These are phyloP conservation scores for Aspergillus awamori DNA, from an alignment of 2,329 filamentous ascomycete species.

Conservation along the genomic window DNA sequence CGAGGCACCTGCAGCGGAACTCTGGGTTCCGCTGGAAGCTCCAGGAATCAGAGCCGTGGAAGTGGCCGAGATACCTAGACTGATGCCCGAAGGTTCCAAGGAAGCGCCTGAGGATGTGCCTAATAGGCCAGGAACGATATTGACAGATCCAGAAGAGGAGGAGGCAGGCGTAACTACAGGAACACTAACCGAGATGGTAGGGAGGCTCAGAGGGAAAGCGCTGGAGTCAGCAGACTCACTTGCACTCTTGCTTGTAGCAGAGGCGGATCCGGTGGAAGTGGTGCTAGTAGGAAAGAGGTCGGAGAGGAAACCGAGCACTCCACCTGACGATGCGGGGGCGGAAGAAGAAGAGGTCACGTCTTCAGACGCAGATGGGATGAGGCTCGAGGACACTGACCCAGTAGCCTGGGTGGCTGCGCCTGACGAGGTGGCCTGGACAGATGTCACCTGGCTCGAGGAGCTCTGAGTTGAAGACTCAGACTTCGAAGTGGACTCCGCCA, in stretches of 20 bases:
- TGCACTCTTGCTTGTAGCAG: background rate
- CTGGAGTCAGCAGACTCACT: conserved; percentile 1
- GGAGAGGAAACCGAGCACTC: background rate
- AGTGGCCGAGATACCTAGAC: conserved; percentile 1
- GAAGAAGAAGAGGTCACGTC: conserved; percentile 1
- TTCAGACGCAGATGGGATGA: background rate
- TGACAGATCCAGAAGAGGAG: conserved; percentile 4
- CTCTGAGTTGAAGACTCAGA: background rate
- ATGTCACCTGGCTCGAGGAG: background rate
- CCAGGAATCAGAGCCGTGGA: conserved; percentile 4
- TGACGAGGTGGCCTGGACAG: background rate
- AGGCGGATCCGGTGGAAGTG: background rate
- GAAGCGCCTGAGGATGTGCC: background rate
- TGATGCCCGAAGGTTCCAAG: background rate
- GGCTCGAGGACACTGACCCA: conserved; percentile 4
- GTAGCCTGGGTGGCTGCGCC: background rate
- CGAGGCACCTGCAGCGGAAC: background rate
- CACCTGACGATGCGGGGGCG: conserved; percentile 7
- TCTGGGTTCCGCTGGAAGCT: conserved; percentile 1
- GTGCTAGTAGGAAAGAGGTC: background rate
- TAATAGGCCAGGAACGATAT: conserved; percentile 7
- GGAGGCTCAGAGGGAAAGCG: conserved; percentile 8
- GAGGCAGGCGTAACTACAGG: conserved; percentile 22
- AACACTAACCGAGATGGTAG: conserved; percentile 33
- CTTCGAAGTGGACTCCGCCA: background rate